phyloP scores from a whole-genome alignment of 164 flowering plant genomes.

The Nelumbo lutea region DNA sequence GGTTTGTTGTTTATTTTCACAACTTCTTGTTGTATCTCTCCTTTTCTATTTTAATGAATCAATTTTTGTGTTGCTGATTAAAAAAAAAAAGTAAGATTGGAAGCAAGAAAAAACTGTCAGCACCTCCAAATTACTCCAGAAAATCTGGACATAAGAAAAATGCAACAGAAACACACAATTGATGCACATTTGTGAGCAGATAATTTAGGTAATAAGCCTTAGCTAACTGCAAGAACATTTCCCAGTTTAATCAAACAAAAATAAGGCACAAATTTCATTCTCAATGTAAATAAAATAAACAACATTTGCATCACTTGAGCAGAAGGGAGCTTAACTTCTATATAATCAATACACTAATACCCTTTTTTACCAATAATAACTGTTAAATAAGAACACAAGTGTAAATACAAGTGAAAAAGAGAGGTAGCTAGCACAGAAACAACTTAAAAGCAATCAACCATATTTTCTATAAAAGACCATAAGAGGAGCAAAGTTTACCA shows the following conservation, averaged over 20 bases:
- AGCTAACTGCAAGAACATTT: not conserved
- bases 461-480: not conserved
- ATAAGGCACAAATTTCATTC: not conserved
- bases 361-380: too few species aligned
- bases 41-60: too few species aligned
- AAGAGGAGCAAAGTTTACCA: conserved; percentile 43
- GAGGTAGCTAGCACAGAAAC: not conserved
- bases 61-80: too few species aligned
- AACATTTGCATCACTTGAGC: not conserved
- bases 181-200: not conserved
- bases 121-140: not conserved
- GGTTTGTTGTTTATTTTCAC: too few species aligned
- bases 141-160: not conserved
- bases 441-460: not conserved
- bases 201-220: not conserved
- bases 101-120: too few species aligned
- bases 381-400: too few species aligned
- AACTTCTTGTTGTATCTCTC: too few species aligned
- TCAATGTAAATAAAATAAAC: not conserved
- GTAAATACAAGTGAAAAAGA: too few species aligned
- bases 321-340: not conserved
- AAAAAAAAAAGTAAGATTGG: too few species aligned
- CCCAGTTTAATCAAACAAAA: not conserved
- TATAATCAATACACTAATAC: not conserved
- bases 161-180: not conserved